Evolutionary conservation across 2,329 filamentous ascomycete genomes (phyloP).

Genomic region (Alternaria angustiovoidea): DNA sequence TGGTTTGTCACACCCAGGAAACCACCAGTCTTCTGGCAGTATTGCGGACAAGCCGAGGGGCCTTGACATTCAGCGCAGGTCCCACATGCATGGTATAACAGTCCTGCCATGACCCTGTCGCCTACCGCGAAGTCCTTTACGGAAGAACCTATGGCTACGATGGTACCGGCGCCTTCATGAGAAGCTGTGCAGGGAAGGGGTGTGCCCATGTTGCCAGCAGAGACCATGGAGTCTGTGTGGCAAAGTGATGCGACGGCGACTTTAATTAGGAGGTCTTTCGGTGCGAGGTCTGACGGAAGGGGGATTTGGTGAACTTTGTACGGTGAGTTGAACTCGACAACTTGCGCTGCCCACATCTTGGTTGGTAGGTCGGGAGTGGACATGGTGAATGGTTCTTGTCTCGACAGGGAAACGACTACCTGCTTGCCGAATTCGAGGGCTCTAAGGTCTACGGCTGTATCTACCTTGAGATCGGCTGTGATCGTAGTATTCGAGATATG

Average conservation of each 20-base stretch:
- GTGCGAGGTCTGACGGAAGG: conserved; percentile 57
- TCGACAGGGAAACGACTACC: background rate
- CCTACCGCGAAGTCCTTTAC: conserved; percentile 33
- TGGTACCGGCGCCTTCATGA: conserved; percentile 63
- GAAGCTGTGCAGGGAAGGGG: conserved; percentile 58
- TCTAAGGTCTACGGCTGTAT: too few species aligned
- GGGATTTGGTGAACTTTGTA: conserved; percentile 62
- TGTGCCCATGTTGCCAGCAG: conserved; percentile 58
- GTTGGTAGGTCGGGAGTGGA: conserved; percentile 47
- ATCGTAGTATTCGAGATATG: background rate
- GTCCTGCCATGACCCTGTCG: background rate
- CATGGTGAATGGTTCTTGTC: conserved; percentile 1
- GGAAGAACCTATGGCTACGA: conserved; percentile 57
- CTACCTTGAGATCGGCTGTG: background rate
- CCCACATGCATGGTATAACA: background rate
- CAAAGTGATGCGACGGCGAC: conserved; percentile 68
- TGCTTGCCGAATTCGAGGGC: background rate
- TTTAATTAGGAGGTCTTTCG: conserved; percentile 67
- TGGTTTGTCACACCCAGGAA: background rate
- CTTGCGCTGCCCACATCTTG: conserved; percentile 59
- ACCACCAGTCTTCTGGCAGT: background rate
- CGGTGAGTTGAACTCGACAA: conserved; percentile 63
- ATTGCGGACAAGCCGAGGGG: background rate
- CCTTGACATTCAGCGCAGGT: background rate
- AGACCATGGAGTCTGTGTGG: conserved; percentile 69